Conservation (phyloP, 805 yeast species). For the Phaffomyces antillensis region DNA sequence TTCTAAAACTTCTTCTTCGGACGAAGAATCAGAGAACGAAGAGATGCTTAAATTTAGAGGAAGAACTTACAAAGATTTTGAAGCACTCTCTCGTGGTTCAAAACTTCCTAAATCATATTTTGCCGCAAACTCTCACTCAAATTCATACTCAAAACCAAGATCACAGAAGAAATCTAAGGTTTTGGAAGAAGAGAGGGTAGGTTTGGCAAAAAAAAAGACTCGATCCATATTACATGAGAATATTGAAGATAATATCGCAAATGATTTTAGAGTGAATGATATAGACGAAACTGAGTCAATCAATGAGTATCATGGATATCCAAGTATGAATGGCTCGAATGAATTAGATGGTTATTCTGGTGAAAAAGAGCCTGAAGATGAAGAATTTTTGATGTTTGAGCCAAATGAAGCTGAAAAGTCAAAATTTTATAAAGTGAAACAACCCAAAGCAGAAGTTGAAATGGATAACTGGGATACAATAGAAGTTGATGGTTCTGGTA, state of each 20-base stretch:
- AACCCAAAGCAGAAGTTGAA: background rate
- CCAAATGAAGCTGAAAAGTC: background rate
- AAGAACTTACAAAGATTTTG: conserved; percentile 13
- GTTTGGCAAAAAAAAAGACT: conserved; percentile 19
- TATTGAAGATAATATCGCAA: background rate
- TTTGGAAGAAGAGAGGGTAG: conserved; percentile 8
- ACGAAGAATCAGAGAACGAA: background rate
- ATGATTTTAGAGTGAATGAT: background rate
- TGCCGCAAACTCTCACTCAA: conserved; percentile 1
- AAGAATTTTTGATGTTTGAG: conserved; percentile 4
- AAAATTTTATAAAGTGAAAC: background rate
- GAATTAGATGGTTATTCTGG: background rate
- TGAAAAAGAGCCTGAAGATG: background rate
- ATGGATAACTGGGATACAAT: conserved; percentile 3
- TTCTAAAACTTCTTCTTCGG: background rate
- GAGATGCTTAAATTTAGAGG: conserved; percentile 12
- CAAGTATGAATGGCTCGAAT: background rate
- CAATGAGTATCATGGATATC: background rate
- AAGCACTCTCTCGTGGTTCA: conserved; percentile 16
- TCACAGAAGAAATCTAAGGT: background rate
- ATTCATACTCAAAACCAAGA: background rate
- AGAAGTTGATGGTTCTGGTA: conserved; percentile 7
- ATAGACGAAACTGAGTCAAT: background rate
- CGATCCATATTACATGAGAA: background rate
- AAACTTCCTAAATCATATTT: conserved; percentile 19